These are phyloP conservation scores for Phytopythium litorale DNA, from an alignment of 352 stramenopile genomes.

Conservation along the genomic window DNA sequence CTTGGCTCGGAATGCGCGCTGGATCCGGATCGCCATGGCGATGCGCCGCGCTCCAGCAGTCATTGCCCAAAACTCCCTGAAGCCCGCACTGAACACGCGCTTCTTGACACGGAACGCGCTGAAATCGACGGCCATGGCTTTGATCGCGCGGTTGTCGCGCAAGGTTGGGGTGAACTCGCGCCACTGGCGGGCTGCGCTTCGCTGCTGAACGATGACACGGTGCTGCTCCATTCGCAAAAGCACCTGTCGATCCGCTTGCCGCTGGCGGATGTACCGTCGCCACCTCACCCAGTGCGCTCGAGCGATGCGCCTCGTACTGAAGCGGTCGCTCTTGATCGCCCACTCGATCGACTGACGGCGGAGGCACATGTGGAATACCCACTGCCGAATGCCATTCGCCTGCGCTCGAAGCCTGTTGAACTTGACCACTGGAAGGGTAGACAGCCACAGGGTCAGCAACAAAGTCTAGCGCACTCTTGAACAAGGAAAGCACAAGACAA, in stretches of 20 bases:
- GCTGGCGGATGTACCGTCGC: constrained; percentile 15
- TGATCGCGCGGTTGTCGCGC: constrained; percentile 21
- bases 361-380: constrained; percentile 12
- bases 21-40: constrained; percentile 30
- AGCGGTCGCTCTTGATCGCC: constrained; percentile 1
- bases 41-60: constrained; percentile 22
- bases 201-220: background rate
- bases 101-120: constrained; percentile 13
- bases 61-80: constrained; percentile 26
- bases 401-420: background rate
- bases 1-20: constrained; percentile 21
- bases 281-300: constrained; percentile 14
- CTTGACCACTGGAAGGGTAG: constrained; percentile 3
- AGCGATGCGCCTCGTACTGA: background rate
- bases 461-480: background rate
- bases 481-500: background rate
- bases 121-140: constrained; percentile 14
- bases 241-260: constrained; percentile 1
- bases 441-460: background rate
- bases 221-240: constrained; percentile 15
- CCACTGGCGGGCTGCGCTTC: constrained; percentile 10
- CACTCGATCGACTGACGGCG: background rate
- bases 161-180: constrained; percentile 17
- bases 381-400: constrained; percentile 5
- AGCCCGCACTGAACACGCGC: constrained; percentile 20